phyloP scores from a whole-genome alignment of 495 filamentous ascomycete genomes.

The Diplogelasinospora grovesii region DNA sequence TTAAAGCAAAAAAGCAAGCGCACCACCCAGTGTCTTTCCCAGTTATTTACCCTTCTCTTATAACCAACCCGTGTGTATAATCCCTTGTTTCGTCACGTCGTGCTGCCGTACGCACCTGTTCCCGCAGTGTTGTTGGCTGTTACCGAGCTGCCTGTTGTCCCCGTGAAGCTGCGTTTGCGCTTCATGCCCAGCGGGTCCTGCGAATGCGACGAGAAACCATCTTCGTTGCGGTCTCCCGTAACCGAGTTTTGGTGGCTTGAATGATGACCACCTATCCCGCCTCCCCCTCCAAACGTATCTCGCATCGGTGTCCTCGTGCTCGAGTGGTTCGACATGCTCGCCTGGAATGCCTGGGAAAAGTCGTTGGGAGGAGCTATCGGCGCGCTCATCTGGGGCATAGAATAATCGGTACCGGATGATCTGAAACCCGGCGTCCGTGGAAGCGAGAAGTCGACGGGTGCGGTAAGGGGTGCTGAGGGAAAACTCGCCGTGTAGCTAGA shows the following conservation, averaged over 20 bases:
- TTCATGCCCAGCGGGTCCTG: constrained; percentile 40
- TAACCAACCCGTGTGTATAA: no score
- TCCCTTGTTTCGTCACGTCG: constrained; percentile 15
- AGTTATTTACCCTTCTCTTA: neutral
- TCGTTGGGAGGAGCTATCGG: constrained; percentile 48
- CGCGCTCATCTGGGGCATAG: constrained; percentile 49
- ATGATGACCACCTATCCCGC: constrained; percentile 17
- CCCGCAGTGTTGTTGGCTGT: constrained; percentile 14
- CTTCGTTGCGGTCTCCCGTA: neutral
- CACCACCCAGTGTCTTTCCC: no score
- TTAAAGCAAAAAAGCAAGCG: no score
- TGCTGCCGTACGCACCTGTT: constrained; percentile 20
- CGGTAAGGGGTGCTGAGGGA: constrained; percentile 46
- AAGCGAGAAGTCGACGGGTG: constrained; percentile 47
- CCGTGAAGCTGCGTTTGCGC: constrained; percentile 44
- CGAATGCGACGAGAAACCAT: constrained; percentile 36
- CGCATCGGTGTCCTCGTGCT: constrained; percentile 38
- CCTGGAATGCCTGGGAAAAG: constrained; percentile 44
- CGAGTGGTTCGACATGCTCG: constrained; percentile 35
- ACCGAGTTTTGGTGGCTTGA: constrained; percentile 10
- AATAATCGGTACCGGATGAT: constrained; percentile 40
- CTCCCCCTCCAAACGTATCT: constrained; percentile 38
- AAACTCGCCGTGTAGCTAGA: constrained; percentile 44
- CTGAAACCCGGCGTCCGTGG: constrained; percentile 39
- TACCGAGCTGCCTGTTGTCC: neutral